Evolutionary conservation across 1,284 basidiomycete species (phyloP), one percentile per base, ranked within the genome.

Genomic region (Rhodotorula sp.): DNA sequence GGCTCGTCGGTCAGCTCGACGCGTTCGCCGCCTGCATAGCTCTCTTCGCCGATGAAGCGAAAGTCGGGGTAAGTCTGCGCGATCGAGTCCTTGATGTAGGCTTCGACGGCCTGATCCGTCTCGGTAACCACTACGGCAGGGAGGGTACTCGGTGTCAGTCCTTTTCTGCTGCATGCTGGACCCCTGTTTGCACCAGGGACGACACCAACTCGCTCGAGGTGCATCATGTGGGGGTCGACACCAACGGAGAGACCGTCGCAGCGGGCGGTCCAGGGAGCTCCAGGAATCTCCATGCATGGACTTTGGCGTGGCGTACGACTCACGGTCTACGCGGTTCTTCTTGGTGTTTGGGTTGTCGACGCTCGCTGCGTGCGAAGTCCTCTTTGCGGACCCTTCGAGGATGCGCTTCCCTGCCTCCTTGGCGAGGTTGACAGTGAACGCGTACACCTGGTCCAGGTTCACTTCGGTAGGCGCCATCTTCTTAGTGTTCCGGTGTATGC

Each of bases 31-130:
- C 89, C 87, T 2, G 91, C 88, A 52, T 91, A 93, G 78, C 91
- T 90, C 82, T 88, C 87, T 76, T 99, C 96, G 66, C 95, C 95
- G 69, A 98, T 93, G 81, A 78, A 75, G 39, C 66, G 63, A 61
- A 69, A 71, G 18, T n/a, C n/a, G 8, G 76, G 74, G 52, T 72
- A 74, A 8, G 16, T 57, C 18, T 21, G 5, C 6, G 64, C 83
- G 72, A 97, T 88, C 80, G 88, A 86, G 65, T 85, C 80, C 80
- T 88, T 88, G 60, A 97, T 91, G 67, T 95, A 85, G 75, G 91
- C 89, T 81, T 98, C 95, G 20, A 97, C 93, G 52, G 86, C 88
- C 72, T 97, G 91, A 82, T 99, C 95, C 79, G 93, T 97, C 83
- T 97, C 91, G 0, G 96, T 98, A n/a, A 98, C 96, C 52, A 97